Percentiles rank a stretch among this genome's conserved stretches.
Evolutionary conservation across 1,139 yeast genomes (phyloP).

Genomic region (Yamadazyma diddensiae): DNA sequence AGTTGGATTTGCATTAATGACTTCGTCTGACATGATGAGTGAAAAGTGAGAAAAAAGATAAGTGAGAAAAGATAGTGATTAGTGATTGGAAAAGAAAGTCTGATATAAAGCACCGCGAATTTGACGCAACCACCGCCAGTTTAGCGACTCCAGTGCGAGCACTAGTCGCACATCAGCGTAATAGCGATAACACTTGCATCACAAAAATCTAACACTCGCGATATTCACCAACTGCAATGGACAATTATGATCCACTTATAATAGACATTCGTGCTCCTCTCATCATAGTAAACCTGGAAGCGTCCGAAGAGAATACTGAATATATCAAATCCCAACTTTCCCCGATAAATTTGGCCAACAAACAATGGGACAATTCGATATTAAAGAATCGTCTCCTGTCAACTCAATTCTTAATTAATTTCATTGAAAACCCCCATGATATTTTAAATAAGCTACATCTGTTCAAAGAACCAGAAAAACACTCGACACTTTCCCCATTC

Average conservation of each 20-base stretch:
- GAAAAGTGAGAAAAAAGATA: too few relatives aligned
- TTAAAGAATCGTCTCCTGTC: conserved; percentile 37
- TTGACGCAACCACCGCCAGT: too few relatives aligned
- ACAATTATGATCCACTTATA: conserved; percentile 25
- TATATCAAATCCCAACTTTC: conserved; percentile 11
- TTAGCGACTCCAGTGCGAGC: too few relatives aligned
- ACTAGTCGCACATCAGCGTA: too few relatives aligned
- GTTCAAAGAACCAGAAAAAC: conserved; percentile 14
- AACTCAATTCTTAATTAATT: conserved; percentile 27
- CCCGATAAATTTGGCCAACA: conserved; percentile 19
- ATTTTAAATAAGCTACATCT: conserved; percentile 1
- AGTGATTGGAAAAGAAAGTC: background rate
- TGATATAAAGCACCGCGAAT: conserved; percentile 1
- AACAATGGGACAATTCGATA: conserved; percentile 40
- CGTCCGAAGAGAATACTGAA: conserved; percentile 3
- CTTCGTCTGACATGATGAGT: conserved; percentile 52
- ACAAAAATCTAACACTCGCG: too few relatives aligned
- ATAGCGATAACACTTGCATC: too few relatives aligned
- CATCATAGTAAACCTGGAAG: conserved; percentile 12
- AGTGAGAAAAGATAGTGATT: conserved; percentile 1
- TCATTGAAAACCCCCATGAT: conserved; percentile 1
- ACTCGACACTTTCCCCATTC: conserved; percentile 38
- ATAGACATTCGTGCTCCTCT: conserved; percentile 37
- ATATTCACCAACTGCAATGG: conserved; percentile 27
- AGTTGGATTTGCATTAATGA: conserved; percentile 90